Evolutionary conservation across 2,329 filamentous ascomycete species (phyloP), one percentile per base, ranked within the genome.

Genomic region (Aspergillus viridinutans): DNA sequence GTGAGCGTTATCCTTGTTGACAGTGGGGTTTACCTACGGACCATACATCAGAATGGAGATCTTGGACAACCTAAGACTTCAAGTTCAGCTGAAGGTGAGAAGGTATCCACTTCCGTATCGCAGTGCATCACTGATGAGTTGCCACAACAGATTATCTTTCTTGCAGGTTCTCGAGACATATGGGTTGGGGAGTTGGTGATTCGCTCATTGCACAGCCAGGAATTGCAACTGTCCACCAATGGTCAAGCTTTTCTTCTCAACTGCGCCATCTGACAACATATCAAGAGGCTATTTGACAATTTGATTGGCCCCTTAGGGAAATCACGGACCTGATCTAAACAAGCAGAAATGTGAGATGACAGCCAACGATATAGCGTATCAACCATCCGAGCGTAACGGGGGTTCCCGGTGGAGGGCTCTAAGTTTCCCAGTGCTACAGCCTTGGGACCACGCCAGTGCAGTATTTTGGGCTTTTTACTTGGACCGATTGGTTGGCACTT

Each of bases 391-490:
- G 43, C 21, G 7, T 23, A 53, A 54, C 57, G 53, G 59, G 53
- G 50, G 50, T 43, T 43, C 49, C 47, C 48, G 48, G 61, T 63
- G 65, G 67, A 66, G 63, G 58, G 60, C 65, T 54, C 59, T 66
- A 68, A 67, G 60, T 64, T 67, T 71, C 68, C 71, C 71, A 67
- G 69, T 66, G 66, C 71, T 71, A 64, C 66, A 72, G 71, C 63
- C 67, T 66, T 69, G 71, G 71, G 67, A 66, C 64, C 61, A 59
- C 57, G 52, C 58, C 61, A 59, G 55, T 45, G 56, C 51, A 50
- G 50, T 53, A 51, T 54, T 57, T 49, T 54, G 43, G 43, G 10
- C 43, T 47, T 47, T 45, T 26, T 23, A 21, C 43, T 54, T 57
- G 53, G 50, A 52, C 52, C 56, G 58, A 60, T 61, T 57, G 43